Evolutionary conservation across 257 asterid species (phyloP), one percentile per base, ranked within the genome.

Genomic region (Leonotis leonurus): DNA sequence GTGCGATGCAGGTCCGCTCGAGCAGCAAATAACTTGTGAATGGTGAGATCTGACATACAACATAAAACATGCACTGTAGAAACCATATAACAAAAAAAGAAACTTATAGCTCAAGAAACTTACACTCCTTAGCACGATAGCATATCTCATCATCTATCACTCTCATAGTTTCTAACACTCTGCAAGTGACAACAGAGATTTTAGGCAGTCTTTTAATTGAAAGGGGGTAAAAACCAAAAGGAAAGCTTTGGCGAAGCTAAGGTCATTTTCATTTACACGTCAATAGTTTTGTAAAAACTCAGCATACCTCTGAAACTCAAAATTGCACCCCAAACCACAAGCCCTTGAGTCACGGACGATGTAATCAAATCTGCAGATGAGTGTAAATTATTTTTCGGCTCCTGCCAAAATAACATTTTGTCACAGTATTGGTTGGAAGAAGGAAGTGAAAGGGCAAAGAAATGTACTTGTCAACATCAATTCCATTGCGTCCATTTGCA

Each of bases 401-500:
- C 48, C 62, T 33, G 62, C 52, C 37, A 37, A 49, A 39, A 11
- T 41, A 70, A 56, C 44, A 45, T 1, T n/a, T 53, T 50, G 8
- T 5, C 49, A 36, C 57, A 30, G 12, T 13, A 8, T 36, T 46
- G 22, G 61, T 73, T 43, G 22, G 62, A 37, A 26, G 49, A 61
- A 69, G 48, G 64, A 43, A 70, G 50, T 25, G 36, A 45, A 24
- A 9, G 37, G 54, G 72, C 75, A 56, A 48, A 37, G 77, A 65
- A 46, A 69, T 60, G 46, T 80, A 91, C 96, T 88, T 91, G 80
- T 91, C 98, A 54, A 88, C 98, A 73, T 91, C 98, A 60, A 91
- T 86, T 57, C 96, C 96, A 75, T 84, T 91, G 58, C 92, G 87
- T 32, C 98, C 98, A 76, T 91, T 88, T 50, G 96, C 96, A 72